Evolutionary conservation across 2,329 filamentous ascomycete genomes (phyloP).

Genomic region (Pyrenochaeta sp.): DNA sequence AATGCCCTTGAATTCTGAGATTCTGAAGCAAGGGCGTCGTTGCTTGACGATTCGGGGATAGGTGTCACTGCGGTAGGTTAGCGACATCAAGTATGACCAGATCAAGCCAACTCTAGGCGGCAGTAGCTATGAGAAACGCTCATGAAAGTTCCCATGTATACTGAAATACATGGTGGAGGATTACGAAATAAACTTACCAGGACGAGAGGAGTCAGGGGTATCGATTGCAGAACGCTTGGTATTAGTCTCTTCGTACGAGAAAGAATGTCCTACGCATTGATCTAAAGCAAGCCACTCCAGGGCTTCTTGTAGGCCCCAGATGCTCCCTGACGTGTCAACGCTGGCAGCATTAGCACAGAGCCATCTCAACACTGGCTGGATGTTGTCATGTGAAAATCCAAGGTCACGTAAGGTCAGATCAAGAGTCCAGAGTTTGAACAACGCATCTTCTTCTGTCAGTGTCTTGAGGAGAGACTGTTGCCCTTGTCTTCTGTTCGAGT

Average conservation of each 20-base stretch:
- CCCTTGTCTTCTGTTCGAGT: constrained; percentile 59
- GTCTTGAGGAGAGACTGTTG: constrained; percentile 51
- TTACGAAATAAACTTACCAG: constrained; percentile 27
- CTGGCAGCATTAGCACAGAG: constrained; percentile 46
- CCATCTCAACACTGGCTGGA: constrained; percentile 44
- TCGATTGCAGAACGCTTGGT: constrained; percentile 25
- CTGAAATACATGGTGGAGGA: background rate
- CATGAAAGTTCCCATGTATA: background rate
- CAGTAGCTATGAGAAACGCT: background rate
- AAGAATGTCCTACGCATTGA: constrained; percentile 72
- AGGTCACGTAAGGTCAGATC: constrained; percentile 74
- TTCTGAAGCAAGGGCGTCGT: background rate
- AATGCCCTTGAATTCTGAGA: background rate
- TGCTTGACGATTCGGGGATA: constrained; percentile 4
- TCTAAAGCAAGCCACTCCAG: constrained; percentile 90
- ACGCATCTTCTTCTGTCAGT: constrained; percentile 77
- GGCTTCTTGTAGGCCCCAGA: constrained; percentile 88
- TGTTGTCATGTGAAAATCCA: constrained; percentile 65
- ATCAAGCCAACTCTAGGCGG: background rate
- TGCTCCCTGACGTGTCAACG: constrained; percentile 64
- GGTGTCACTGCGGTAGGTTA: constrained; percentile 15
- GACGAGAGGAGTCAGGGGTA: constrained; percentile 34
- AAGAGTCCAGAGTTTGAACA: constrained; percentile 84
- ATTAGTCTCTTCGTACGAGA: constrained; percentile 67
- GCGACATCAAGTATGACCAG: background rate